A percentile compares a stretch with the other conserved stretches of the same genome.
These are phyloP conservation scores for Backusella westeae DNA, from an alignment of 192 early-diverging fungal genomes.

Conservation along the genomic window DNA sequence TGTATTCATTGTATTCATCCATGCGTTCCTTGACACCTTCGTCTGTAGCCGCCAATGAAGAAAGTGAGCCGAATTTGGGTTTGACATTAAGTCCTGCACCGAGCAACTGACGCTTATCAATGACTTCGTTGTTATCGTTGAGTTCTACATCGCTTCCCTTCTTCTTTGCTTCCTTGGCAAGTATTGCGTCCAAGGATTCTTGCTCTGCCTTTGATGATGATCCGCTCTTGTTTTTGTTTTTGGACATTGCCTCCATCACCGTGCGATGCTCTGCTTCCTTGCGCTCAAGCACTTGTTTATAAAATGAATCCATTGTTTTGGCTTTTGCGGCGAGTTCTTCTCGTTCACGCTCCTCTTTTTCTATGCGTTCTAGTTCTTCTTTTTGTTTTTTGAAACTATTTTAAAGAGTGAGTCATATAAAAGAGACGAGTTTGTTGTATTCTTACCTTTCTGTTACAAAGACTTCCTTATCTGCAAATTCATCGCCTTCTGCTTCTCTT, in stretches of 20 bases:
- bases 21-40: slow-evolving; percentile 29
- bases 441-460: slow-evolving; percentile 75
- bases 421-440: background rate
- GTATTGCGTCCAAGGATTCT: slow-evolving; percentile 15
- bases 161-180: slow-evolving; percentile 39
- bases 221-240: background rate
- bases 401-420: background rate
- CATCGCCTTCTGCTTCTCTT: slow-evolving; percentile 66
- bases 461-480: slow-evolving; percentile 74
- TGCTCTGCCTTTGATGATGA: slow-evolving; percentile 9
- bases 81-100: slow-evolving; percentile 70
- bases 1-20: slow-evolving; percentile 42
- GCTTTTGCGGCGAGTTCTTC: slow-evolving; percentile 39
- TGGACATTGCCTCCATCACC: slow-evolving; percentile 18
- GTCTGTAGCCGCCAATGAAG: slow-evolving; percentile 16
- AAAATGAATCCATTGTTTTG: slow-evolving; percentile 57
- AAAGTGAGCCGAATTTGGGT: slow-evolving; percentile 27
- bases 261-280: slow-evolving; percentile 39
- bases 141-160: slow-evolving; percentile 47
- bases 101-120: slow-evolving; percentile 74
- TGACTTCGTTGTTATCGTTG: slow-evolving; percentile 72
- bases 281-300: slow-evolving; percentile 57
- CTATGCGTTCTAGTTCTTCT: slow-evolving; percentile 60
- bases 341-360: slow-evolving; percentile 56
- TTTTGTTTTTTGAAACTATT: slow-evolving; percentile 48